These are phyloP conservation scores for Phellinidium pouzarii DNA, from an alignment of 1,284 basidiomycete genomes.

Conservation along the genomic window DNA sequence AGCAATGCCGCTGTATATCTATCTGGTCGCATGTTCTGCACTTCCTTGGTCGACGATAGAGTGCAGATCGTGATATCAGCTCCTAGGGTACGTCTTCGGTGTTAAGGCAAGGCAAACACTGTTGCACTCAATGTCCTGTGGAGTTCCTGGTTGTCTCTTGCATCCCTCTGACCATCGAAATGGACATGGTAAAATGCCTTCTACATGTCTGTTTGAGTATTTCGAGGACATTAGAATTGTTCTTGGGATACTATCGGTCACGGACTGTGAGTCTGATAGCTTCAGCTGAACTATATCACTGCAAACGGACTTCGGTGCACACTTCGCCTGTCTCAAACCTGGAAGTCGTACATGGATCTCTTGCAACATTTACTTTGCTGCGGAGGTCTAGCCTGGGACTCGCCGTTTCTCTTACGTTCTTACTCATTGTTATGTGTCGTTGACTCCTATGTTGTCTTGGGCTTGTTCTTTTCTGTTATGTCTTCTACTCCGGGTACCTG, in stretches of 20 bases:
- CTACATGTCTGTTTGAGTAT: constrained; percentile 12
- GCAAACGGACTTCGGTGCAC: constrained; percentile 8
- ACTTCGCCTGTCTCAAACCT: constrained; percentile 12
- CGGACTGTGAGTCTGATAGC: constrained; percentile 14
- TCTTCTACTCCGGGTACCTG: background rate
- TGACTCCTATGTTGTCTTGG: constrained; percentile 7
- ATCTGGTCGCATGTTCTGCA: constrained; percentile 8
- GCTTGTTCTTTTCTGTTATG: background rate
- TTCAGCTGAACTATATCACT: constrained; percentile 1
- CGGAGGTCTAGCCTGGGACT: constrained; percentile 12
- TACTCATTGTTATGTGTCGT: constrained; percentile 17
- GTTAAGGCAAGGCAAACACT: constrained; percentile 1
- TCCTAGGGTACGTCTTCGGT: constrained; percentile 14
- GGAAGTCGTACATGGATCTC: constrained; percentile 9
- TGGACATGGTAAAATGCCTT: constrained; percentile 12
- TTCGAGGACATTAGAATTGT: constrained; percentile 12
- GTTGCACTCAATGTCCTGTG: constrained; percentile 10
- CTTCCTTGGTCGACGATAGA: background rate
- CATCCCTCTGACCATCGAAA: constrained; percentile 12
- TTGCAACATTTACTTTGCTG: constrained; percentile 1
- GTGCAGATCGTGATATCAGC: background rate
- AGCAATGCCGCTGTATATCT: constrained; percentile 15
- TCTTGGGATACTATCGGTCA: constrained; percentile 16
- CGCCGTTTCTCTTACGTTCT: constrained; percentile 4
- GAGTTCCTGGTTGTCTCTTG: constrained; percentile 12